Percentiles rank a stretch among this genome's conserved stretches.
These are phyloP conservation scores for Beauveria rudraprayagi DNA, from an alignment of 2,329 filamentous ascomycete genomes.

Conservation along the genomic window DNA sequence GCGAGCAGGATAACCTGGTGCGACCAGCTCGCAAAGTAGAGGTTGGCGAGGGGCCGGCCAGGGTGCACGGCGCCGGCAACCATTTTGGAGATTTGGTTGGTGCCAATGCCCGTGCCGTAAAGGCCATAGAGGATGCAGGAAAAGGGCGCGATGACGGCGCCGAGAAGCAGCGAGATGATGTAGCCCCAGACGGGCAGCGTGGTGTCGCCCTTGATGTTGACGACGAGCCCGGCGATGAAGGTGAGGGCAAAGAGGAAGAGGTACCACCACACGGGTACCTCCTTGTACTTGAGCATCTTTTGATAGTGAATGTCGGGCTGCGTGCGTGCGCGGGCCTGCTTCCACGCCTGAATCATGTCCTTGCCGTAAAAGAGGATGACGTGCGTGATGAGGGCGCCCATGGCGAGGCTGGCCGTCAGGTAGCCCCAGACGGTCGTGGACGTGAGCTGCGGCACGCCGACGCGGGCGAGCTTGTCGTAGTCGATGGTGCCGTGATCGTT, in stretches of 20 bases:
- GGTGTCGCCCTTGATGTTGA: slow-evolving; percentile 27
- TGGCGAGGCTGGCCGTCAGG: slow-evolving; percentile 24
- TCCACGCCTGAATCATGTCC: slow-evolving; percentile 15
- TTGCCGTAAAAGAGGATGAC: slow-evolving; percentile 16
- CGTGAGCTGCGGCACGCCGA: slow-evolving; percentile 21
- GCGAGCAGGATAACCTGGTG: slow-evolving; percentile 26
- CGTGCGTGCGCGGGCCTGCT: slow-evolving; percentile 14
- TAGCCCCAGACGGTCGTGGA: slow-evolving; percentile 21
- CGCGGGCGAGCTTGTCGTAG: slow-evolving; percentile 17
- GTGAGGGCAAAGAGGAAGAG: slow-evolving; percentile 21
- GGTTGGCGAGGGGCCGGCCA: slow-evolving; percentile 30
- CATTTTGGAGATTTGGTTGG: slow-evolving; percentile 29
- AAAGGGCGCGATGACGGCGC: slow-evolving; percentile 29
- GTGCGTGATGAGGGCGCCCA: slow-evolving; percentile 17
- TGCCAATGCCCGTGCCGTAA: slow-evolving; percentile 15
- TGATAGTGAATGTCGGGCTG: slow-evolving; percentile 32
- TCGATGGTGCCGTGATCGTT: slow-evolving; percentile 19
- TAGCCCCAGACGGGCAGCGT: slow-evolving; percentile 30
- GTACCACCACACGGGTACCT: slow-evolving; percentile 31
- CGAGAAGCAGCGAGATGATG: slow-evolving; percentile 25
- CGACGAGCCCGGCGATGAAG: slow-evolving; percentile 27
- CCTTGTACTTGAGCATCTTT: slow-evolving; percentile 32
- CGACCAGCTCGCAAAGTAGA: slow-evolving; percentile 32
- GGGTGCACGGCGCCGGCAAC: slow-evolving; percentile 39
- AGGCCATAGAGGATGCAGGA: slow-evolving; percentile 22